Base-by-base conservation (phyloP, 2,329 filamentous ascomycete genomes). In the Erysiphe neolycopersici region DNA sequence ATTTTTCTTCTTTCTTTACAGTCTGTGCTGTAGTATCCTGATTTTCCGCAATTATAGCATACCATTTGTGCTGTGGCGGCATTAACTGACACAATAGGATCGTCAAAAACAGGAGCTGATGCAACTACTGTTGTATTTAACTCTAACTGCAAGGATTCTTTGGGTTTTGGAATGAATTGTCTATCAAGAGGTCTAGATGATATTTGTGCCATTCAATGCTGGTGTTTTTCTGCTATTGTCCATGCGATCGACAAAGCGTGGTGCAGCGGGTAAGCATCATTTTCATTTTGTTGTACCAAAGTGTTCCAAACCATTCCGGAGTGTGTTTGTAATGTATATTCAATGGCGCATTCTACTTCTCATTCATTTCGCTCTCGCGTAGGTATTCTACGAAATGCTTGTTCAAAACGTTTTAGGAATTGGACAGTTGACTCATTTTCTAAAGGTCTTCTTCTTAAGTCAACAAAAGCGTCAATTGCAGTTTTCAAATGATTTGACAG, bases 291-390 rank as follows among this genome's bases (percentile, higher is more conserved):
- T 33, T 42, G 41, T 6, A 42, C 30, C 22, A 42, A 18, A 10
- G 30, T 35, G 29, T 5, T 22, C 41, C 41, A 42, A 17, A 42
- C 29, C 30, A 19, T 42, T 33, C 41, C 30, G 12, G 41, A 30
- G 19, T 35, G 41, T 19, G 30, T 42, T 35, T 42, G 30, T 18
- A 33, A 42, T n/a, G 41, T 42, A 10, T 42, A 42, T 16, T 42
- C 40, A 11, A 33, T 33, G 2, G 16, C 17, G 33, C 12, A 42
- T 18, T 42, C 29, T 1, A 33, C 40, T 35, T 42, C 39, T 14
- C 29, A 6, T 12, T 32, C 39, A 17, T 17, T 22, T 22, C 19
- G 19, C 5, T 22, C 19, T 3, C 19, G 19, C 3, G 5, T 5
- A 22, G 19, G 19, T 5, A 22, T 22, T 22, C 19, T 22, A 22